Conservation (phyloP, 164 flowering plant genomes). For the Nelumbo lutea region DNA sequence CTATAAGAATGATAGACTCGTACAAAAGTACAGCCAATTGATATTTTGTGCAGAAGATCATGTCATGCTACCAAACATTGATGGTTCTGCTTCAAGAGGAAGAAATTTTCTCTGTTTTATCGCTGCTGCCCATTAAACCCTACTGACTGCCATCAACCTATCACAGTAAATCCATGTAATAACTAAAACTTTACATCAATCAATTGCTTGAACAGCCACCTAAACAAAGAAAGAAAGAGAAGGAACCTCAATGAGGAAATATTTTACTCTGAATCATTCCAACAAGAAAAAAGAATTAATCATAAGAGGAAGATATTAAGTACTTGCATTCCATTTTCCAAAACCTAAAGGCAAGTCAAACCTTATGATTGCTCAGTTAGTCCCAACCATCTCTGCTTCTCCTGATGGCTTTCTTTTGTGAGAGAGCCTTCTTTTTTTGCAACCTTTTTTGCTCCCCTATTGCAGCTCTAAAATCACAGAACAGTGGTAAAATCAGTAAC, state of each 20-base stretch:
- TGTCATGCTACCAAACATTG: no score
- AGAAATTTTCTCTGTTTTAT: no score
- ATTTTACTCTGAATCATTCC: neutral
- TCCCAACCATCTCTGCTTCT: constrained; percentile 78
- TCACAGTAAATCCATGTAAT: neutral
- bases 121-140: no score
- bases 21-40: no score
- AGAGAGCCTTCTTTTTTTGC: constrained; percentile 64
- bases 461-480: constrained; percentile 54
- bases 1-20: no score
- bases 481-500: no score
- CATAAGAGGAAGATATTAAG: neutral
- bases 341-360: neutral
- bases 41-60: no score
- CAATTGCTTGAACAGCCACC: neutral
- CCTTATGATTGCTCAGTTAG: constrained; percentile 14
- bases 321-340: neutral
- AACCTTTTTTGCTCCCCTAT: constrained; percentile 73
- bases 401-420: constrained; percentile 76
- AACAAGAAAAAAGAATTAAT: neutral
- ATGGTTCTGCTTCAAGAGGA: no score
- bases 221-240: neutral
- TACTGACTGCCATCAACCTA: neutral
- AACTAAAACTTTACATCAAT: no score
- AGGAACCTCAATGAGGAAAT: neutral